A percentile compares a stretch with the other conserved stretches of the same genome.
Conservation (phyloP, 345 rosid genomes). For the Litchi chinensis region DNA sequence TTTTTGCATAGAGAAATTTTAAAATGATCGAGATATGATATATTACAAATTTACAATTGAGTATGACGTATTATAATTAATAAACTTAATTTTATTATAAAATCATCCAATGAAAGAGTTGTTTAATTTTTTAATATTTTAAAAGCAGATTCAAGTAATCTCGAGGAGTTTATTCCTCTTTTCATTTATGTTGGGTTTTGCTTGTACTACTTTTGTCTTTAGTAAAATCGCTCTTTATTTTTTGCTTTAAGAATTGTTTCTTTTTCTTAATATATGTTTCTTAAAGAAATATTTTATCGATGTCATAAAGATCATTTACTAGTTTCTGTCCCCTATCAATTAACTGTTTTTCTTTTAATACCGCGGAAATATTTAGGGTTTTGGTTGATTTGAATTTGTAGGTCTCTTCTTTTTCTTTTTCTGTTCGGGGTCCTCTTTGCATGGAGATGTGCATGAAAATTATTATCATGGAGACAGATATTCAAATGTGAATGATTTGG, state of each 20-base stretch:
- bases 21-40: too few relatives aligned
- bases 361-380: background rate
- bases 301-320: background rate
- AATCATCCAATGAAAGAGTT: background rate
- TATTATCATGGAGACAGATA: conserved; percentile 43
- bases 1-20: too few relatives aligned
- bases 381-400: background rate
- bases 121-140: too few relatives aligned
- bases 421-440: conserved; percentile 22
- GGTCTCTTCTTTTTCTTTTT: background rate
- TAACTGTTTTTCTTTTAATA: background rate
- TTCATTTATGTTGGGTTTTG: background rate
- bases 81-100: too few relatives aligned
- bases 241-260: too few relatives aligned
- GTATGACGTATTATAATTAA: too few relatives aligned
- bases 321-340: background rate
- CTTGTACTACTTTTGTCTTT: background rate
- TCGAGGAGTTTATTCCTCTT: background rate
- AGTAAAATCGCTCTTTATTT: background rate
- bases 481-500: conserved; percentile 57
- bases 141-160: background rate
- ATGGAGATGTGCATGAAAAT: conserved; percentile 50
- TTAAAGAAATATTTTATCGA: background rate
- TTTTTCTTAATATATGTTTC: background rate
- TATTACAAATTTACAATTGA: too few relatives aligned